Percentiles rank a stretch among this genome's conserved stretches.
Evolutionary conservation across 306 rosid genomes (phyloP).

Genomic region (Cicer arietinum): DNA sequence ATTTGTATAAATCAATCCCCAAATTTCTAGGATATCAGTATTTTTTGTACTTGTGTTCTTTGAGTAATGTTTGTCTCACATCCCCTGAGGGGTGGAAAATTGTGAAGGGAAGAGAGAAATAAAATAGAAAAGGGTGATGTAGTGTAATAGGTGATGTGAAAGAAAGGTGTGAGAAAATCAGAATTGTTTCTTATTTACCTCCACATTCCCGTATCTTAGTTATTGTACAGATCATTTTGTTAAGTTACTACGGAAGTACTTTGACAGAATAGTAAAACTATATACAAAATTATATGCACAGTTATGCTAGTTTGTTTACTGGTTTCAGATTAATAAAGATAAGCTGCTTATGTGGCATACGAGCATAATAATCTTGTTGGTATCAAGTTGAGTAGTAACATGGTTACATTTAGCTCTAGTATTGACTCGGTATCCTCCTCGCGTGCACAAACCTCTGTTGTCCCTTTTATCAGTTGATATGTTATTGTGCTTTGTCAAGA

Average conservation of each 20-base stretch:
- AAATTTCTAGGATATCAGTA: not conserved
- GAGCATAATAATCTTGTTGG: too few relatives aligned
- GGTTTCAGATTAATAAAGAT: too few relatives aligned
- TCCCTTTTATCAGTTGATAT: not conserved
- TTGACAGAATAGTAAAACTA: not conserved
- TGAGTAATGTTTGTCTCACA: not conserved
- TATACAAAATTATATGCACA: not conserved
- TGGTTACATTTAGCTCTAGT: too few relatives aligned
- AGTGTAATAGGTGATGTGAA: not conserved
- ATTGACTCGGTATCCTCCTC: too few relatives aligned
- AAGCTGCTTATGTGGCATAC: too few relatives aligned
- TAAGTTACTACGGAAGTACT: not conserved
- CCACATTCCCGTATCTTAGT: not conserved
- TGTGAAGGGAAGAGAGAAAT: not conserved
- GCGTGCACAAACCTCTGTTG: too few relatives aligned
- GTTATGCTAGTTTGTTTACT: too few relatives aligned
- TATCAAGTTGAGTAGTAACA: too few relatives aligned
- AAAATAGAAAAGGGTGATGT: not conserved
- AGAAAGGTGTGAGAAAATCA: not conserved
- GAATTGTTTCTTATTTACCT: not conserved
- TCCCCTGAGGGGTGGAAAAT: not conserved
- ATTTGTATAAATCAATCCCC: not conserved
- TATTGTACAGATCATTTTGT: not conserved
- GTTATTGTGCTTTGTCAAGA: not conserved
- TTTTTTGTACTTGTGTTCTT: constrained; percentile 15